Percentiles rank a stretch among this genome's conserved stretches.
These are phyloP conservation scores for Leccinum solheimii DNA, from an alignment of 1,284 basidiomycete genomes.

Conservation along the genomic window DNA sequence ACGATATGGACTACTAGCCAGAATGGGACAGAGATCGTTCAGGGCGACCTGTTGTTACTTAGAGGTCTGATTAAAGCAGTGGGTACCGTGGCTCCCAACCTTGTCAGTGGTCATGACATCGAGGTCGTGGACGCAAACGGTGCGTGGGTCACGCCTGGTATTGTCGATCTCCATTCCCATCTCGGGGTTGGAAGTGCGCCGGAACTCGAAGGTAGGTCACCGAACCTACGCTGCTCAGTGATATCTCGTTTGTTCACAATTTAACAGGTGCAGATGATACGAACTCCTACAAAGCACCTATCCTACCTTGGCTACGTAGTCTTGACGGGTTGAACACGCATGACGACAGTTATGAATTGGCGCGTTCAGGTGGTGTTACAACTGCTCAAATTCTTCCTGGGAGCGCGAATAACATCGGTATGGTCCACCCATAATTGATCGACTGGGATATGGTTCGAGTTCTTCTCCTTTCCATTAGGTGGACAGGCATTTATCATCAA, in stretches of 20 bases:
- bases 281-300: constrained; percentile 57
- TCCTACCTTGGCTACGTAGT: constrained; percentile 55
- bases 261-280: constrained; percentile 49
- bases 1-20: constrained; percentile 76
- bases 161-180: constrained; percentile 82
- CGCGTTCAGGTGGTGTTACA: constrained; percentile 55
- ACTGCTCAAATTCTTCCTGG: constrained; percentile 52
- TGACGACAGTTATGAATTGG: constrained; percentile 48
- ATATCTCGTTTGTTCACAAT: background rate
- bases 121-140: constrained; percentile 57
- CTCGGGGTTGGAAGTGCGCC: constrained; percentile 70
- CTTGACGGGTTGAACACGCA: constrained; percentile 55
- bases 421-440: background rate
- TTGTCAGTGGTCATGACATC: constrained; percentile 32
- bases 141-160: constrained; percentile 68
- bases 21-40: constrained; percentile 62
- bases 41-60: constrained; percentile 56
- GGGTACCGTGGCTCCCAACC: constrained; percentile 40
- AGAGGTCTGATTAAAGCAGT: constrained; percentile 51
- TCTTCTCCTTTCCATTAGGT: constrained; percentile 37
- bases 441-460: background rate
- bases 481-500: constrained; percentile 74
- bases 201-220: constrained; percentile 43
- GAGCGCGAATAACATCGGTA: constrained; percentile 62
- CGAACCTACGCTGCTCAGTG: too few species aligned